Evolutionary conservation across 176 grass and related monocot genomes (phyloP), one percentile per base, ranked within the genome.

Genomic region (Paspalum notatum): DNA sequence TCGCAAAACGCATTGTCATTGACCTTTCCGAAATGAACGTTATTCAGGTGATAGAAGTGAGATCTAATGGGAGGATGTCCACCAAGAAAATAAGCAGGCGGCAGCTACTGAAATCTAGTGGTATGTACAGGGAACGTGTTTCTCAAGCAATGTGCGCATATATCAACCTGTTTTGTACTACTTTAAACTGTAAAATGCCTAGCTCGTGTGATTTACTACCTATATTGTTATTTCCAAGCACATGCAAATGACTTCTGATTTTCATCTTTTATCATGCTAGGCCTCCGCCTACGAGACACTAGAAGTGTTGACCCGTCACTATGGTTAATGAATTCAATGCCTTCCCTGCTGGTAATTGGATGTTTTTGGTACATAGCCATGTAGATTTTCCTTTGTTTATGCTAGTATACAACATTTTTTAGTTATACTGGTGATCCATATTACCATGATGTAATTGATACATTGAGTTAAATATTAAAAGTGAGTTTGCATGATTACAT

Each of bases 271-370:
- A 25, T 77, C 12, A 39, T 83, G 43, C 18, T 62, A 98, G 96
- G 96, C 39, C 90, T 98, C 74, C 90, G 96, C 42, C 72, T 94
- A 17, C 86, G 96, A 86, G 96, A 98, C 88, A 93, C 93, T 48
- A 89, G 96, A 83, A 98, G 96, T 4, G 92, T 98, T 37, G 96
- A 98, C 50, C 96, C 96, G 20, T 95, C 96, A 17, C 70, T 98
- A 56, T 98, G 96, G 96, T 74, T 98, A 56, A 90, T 95, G 88
- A 98, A 98, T 79, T 98, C 92, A 66, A 95, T 93, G 88, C 96
- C 96, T 83, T 98, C 96, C 54, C 45, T 98, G 79, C 74, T 98
- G 92, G 96, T 98, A 90, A 85, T 72, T 43, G 6, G 21, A 85
- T 57, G 38, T 15, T 46, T 79, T 16, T 18, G 51, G 32, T 38